Evolutionary conservation across 2,329 filamentous ascomycete species (phyloP), one percentile per base, ranked within the genome.

Genomic region (Pseudocercospora fijiensis): DNA sequence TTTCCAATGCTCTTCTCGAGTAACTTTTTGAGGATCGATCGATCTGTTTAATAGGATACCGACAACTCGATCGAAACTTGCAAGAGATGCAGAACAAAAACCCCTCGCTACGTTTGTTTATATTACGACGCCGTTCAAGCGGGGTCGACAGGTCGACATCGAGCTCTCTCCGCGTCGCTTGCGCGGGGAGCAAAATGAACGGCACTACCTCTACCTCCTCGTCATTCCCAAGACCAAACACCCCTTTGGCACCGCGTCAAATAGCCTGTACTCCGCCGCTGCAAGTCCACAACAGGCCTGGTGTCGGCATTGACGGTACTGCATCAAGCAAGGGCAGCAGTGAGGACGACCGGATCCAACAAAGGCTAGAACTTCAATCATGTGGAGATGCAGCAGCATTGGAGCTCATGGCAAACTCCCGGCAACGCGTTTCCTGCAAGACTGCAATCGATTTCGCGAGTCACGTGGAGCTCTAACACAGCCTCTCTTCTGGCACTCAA

Each of bases 361-460:
- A 28, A 30, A 28, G 26, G 49, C 49, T 53, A 53, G 49, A 53
- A 30, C 49, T 26, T 53, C 26, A 7, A 49, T 18, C 20, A 49
- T 49, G 45, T 49, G 45, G 45, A 49, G 45, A 49, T 10, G 26
- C 49, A 30, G 41, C 41, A 47, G 49, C 16, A 53, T 53, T 49
- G 49, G 22, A 30, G 49, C 45, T 24, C 22, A 49, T 26, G 24
- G 49, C 10, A 53, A 26, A 13, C 22, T 28, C 22, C 26, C 49
- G 49, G 49, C 49, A 26, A 53, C 49, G 4, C 20, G 20, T 24
- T 27, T 52, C 20, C 26, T 53, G 49, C n/a, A 26, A 16, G 26
- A 28, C 24, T 53, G 49, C 20, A 53, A 20, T 27, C 26, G 20
- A 13, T 1, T 4, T 18, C 13, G 2, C 2, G 13, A n/a, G 45